Evolutionary conservation across 148 eudicot species (phyloP).

Genomic region (Rhododendron williamsianum): DNA sequence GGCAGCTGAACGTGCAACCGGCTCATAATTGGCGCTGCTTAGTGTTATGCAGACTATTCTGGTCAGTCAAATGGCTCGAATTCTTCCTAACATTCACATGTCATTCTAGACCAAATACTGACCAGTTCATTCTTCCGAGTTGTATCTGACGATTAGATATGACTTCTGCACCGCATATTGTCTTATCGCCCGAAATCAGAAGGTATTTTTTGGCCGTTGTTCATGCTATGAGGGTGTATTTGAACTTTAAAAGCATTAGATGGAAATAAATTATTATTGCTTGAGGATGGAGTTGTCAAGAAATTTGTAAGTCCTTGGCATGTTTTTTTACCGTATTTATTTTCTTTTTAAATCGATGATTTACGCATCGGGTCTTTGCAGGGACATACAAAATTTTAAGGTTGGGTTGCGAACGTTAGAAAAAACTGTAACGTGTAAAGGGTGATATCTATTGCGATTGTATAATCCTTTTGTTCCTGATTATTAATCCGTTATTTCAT

Average conservation of each 20-base stretch:
- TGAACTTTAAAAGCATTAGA: not conserved
- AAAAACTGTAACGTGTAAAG: too few species aligned
- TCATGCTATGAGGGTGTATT: not conserved
- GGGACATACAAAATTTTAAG: too few species aligned
- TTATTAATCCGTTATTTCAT: too few species aligned
- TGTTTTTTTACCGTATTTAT: too few species aligned
- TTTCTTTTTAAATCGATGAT: too few species aligned
- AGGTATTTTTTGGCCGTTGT: not conserved
- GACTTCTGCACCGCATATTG: not conserved
- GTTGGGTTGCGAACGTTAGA: too few species aligned
- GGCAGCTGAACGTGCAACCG: conserved; percentile 36
- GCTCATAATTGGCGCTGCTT: conserved; percentile 8
- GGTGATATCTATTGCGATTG: too few species aligned
- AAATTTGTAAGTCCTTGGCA: not conserved
- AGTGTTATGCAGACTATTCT: not conserved
- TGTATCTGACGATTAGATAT: not conserved
- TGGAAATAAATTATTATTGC: not conserved
- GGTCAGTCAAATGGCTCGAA: not conserved
- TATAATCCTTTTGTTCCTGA: too few species aligned
- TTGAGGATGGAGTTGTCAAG: not conserved
- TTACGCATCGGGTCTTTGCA: too few species aligned
- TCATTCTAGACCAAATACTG: not conserved
- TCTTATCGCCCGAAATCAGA: not conserved
- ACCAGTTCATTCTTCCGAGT: not conserved
- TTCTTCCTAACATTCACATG: not conserved